Conservation (phyloP, 306 rosid genomes). For the Prunus salicina region DNA sequence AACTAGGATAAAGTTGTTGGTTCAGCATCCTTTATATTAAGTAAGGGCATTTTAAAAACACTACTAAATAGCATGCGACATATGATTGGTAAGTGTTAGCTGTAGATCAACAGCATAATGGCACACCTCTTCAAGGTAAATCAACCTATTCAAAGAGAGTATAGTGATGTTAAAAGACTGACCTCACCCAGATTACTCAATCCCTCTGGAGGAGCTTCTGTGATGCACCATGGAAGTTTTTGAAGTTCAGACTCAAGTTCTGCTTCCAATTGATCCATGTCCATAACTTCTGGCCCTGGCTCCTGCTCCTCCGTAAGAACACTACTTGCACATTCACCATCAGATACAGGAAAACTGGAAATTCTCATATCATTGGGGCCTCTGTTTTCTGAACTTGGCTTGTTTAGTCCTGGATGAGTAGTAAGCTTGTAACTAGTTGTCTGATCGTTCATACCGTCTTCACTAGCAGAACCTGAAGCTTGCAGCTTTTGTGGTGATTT, state of each 20-base stretch:
- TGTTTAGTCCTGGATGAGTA: constrained; percentile 24
- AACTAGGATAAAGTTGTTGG: neutral
- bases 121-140: neutral
- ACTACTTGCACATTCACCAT: constrained; percentile 61
- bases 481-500: constrained; percentile 32
- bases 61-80: neutral
- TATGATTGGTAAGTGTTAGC: neutral
- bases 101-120: neutral
- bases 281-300: constrained; percentile 35
- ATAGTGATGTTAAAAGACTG: constrained; percentile 14
- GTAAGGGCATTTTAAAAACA: neutral
- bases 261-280: constrained; percentile 69
- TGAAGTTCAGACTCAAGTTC: constrained; percentile 71
- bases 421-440: constrained; percentile 21
- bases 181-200: constrained; percentile 39
- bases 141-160: constrained; percentile 4
- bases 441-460: constrained; percentile 17
- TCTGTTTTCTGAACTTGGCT: constrained; percentile 14
- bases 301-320: constrained; percentile 74
- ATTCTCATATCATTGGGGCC: constrained; percentile 14
- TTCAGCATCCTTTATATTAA: neutral
- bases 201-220: constrained; percentile 38
- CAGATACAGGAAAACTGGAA: constrained; percentile 27
- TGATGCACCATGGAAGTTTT: constrained; percentile 60
- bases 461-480: constrained; percentile 22